A percentile compares a stretch with the other conserved stretches of the same genome.
Conservation (phyloP, 2,329 filamentous ascomycete species). For the Stagonosporopsis rhizophila region DNA sequence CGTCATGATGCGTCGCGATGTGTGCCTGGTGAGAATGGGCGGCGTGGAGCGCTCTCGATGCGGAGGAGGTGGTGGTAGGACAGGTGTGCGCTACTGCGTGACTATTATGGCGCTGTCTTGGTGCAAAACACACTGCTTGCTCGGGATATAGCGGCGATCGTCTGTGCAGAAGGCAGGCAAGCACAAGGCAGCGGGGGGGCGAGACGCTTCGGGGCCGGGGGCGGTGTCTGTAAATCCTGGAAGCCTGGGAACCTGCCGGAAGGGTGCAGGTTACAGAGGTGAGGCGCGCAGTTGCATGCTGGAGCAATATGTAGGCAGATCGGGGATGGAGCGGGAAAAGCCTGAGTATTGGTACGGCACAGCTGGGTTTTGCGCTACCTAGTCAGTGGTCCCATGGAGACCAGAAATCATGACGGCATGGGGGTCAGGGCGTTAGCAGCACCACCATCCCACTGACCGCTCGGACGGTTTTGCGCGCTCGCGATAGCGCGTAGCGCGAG, state of each 20-base stretch:
- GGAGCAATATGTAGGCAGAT: conserved; percentile 18
- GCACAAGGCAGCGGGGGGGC: conserved; percentile 15
- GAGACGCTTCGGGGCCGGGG: conserved; percentile 8
- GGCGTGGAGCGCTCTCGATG: neutral
- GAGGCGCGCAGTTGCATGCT: conserved; percentile 19
- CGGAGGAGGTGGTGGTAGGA: conserved; percentile 1
- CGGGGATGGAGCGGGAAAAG: conserved; percentile 21
- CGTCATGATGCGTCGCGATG: conserved; percentile 50
- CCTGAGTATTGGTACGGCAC: conserved; percentile 24
- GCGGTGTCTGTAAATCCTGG: neutral
- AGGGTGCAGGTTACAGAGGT: conserved; percentile 14
- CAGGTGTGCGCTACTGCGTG: conserved; percentile 12
- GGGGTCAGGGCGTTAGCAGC: conserved; percentile 12
- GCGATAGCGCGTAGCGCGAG: neutral
- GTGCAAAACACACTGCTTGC: conserved; percentile 3
- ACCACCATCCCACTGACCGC: conserved; percentile 16
- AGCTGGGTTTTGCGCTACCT: conserved; percentile 12
- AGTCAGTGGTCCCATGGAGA: conserved; percentile 18
- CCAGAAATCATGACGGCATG: conserved; percentile 19
- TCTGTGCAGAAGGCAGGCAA: conserved; percentile 19
- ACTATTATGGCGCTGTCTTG: neutral
- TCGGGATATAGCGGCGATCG: conserved; percentile 7
- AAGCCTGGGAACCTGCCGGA: conserved; percentile 13
- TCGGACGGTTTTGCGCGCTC: conserved; percentile 3
- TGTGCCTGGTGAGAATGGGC: neutral